Conservation (phyloP, 1,284 basidiomycete genomes). For the Xerocomus nothofagi region DNA sequence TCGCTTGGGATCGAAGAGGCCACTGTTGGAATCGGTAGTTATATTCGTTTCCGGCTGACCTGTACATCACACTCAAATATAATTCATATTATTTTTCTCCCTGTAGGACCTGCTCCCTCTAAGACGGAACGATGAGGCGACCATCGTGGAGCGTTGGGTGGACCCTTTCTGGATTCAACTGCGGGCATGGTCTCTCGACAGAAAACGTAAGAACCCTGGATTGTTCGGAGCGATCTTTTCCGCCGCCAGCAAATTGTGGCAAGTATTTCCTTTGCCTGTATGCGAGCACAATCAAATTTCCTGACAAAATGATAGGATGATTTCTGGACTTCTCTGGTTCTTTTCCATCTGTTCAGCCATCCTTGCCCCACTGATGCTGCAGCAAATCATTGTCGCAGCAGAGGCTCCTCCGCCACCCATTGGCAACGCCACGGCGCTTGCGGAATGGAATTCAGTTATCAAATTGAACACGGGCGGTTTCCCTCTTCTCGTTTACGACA, state of each 20-base stretch:
- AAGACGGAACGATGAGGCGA: conserved; percentile 28
- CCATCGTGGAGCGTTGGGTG: conserved; percentile 27
- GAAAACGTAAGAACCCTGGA: conserved; percentile 10
- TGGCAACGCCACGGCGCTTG: conserved; percentile 23
- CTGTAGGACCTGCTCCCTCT: conserved; percentile 29
- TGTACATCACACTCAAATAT: conserved; percentile 23
- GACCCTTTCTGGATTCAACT: conserved; percentile 29
- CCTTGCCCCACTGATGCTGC: conserved; percentile 26
- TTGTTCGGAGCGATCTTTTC: conserved; percentile 23
- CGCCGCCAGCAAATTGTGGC: conserved; percentile 19
- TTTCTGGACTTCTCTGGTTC: conserved; percentile 32
- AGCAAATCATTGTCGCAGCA: conserved; percentile 30
- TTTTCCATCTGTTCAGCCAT: conserved; percentile 24
- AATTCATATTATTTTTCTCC: conserved; percentile 7
- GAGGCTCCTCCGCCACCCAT: conserved; percentile 20
- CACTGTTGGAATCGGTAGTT: conserved; percentile 35
- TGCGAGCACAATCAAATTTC: background rate
- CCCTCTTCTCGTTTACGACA: conserved; percentile 28
- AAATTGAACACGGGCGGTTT: conserved; percentile 27
- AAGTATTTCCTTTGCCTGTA: background rate
- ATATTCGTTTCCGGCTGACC: conserved; percentile 26
- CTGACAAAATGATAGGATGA: conserved; percentile 18
- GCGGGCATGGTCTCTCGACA: conserved; percentile 20
- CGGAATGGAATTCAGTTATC: conserved; percentile 20
- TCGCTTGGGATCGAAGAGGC: conserved; percentile 26